Evolutionary conservation across 331 rosid genomes (phyloP), one percentile per base, ranked within the genome.

Genomic region (Saraca asoca): DNA sequence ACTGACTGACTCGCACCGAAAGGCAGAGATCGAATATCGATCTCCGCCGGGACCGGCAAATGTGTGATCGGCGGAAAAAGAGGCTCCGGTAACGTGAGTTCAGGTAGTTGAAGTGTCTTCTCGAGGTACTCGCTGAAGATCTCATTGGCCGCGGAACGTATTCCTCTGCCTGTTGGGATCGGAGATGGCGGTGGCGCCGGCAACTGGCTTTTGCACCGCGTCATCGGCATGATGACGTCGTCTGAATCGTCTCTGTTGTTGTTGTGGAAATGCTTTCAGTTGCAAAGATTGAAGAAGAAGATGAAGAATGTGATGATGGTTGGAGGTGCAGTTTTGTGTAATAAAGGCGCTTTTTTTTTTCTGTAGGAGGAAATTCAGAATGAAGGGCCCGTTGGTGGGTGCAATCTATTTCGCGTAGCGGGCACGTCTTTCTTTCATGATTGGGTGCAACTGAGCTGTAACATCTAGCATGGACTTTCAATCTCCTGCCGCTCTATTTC

Each of bases 61-160:
- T 16, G 70, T 2, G 69, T 3, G n/a, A 41, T 39, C 7, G 64
- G 12, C 2, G 42, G 20, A 11, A 69, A 58, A 13, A 50, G 78
- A 16, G 69, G 11, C 9, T 52, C 80, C 0, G 95, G 93, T 9
- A 84, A 54, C 4, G 56, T 39, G 2, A 93, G 86, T 35, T 77
- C 77, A 2, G 97, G 98, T 5, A 74, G 58, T 5, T 78, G 80
- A 7, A 78, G 70, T 5, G 79, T 44, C 5, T 72, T 63, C 19
- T 89, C 87, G 12, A 90, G 91, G 66, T 69, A 90, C 14, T 72
- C 48, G 46, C 70, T 49, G 79, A 93, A 83, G 68, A 51, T 58
- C 6, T 82, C 83, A 48, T 83, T 76, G 52, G 87, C 81, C 2
- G 96, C 91, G 9, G 90, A 90, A 17, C 98, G 95, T 0, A 90